A percentile compares a stretch with the other conserved stretches of the same genome.
Conservation (phyloP, 1,139 yeast species). For the Saccharomyces hybrid region DNA sequence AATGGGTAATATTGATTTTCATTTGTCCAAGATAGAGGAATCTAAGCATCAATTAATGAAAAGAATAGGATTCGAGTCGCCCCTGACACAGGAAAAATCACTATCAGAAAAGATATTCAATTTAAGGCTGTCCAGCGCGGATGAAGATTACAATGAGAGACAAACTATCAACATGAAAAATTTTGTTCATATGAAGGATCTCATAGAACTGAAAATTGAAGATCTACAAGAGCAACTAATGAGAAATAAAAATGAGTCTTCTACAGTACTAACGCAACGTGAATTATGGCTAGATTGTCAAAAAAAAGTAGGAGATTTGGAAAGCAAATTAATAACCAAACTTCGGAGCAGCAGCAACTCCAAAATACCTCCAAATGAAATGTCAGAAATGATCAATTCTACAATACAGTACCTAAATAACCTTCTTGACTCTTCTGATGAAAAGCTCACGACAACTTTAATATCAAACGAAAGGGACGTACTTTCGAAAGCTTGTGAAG, state of each 20-base stretch:
- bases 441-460: slow-evolving; percentile 9
- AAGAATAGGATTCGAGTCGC: slow-evolving; percentile 12
- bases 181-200: slow-evolving; percentile 8
- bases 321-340: slow-evolving; percentile 10
- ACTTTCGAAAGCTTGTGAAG: slow-evolving; percentile 16
- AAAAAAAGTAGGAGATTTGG: slow-evolving; percentile 15
- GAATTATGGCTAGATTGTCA: slow-evolving; percentile 22
- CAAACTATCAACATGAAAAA: slow-evolving; percentile 4
- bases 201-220: slow-evolving; percentile 14
- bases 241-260: slow-evolving; percentile 19
- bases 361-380: slow-evolving; percentile 4
- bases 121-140: neutral
- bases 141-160: neutral
- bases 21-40: slow-evolving; percentile 10
- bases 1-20: slow-evolving; percentile 10
- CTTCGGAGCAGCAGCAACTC: slow-evolving; percentile 6
- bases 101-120: slow-evolving; percentile 1
- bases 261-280: slow-evolving; percentile 11
- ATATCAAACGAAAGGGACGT: slow-evolving; percentile 17
- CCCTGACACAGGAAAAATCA: neutral
- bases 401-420: slow-evolving; percentile 10
- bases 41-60: slow-evolving; percentile 13
- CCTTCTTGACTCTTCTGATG: slow-evolving; percentile 9
- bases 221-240: slow-evolving; percentile 19
- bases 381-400: slow-evolving; percentile 11